Evolutionary conservation across 495 filamentous ascomycete genomes (phyloP), one percentile per base, ranked within the genome.

Genomic region (Hyaloscypha finlandica): DNA sequence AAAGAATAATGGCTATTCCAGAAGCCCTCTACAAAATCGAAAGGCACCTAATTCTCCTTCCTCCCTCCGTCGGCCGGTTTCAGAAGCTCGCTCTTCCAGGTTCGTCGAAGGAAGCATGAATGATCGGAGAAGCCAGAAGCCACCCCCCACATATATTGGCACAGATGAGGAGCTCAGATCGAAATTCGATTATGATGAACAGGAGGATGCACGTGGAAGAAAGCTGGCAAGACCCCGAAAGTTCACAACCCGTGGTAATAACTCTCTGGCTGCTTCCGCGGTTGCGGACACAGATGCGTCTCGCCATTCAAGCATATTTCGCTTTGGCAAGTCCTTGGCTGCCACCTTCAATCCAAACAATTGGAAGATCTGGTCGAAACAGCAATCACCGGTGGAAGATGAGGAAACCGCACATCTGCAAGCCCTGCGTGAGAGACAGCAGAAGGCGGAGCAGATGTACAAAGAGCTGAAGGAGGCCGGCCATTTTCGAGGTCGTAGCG

Each of bases 51-150:
- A 65, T 53, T 63, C 63, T 19, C 58, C 72, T 45, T 72, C 73
- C 65, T 69, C 73, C 45, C 48, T 20, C 70, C 70, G 58, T 64
- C 52, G 58, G 65, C 39, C 59, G 70, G 53, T 35, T 64, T 69
- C 64, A 12, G 68, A 66, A 48, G 71, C 62, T 53, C 85, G 87
- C 11, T 80, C 81, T 16, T 89, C 87, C 9, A 81, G 85, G 33
- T 93, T 93, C 71, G 75, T 88, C 5, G 90, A 93, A 71, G 90
- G 88, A 3, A 90, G 84, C 63, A 92, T 93, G 90, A 90, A 87
- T 73, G 90, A 93, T 74, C 85, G 88, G 65, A 81, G 84, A 20
- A 92, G 89, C 68, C 82, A 89, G 65, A 85, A 80, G 69, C 90
- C 90, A 45, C 90, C 90, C 9, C 76, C 79, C 35, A 81, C 85